Percentiles rank a stretch among this genome's conserved stretches.
Evolutionary conservation across 805 yeast species (phyloP).

Genomic region (Metschnikowia henanensis): DNA sequence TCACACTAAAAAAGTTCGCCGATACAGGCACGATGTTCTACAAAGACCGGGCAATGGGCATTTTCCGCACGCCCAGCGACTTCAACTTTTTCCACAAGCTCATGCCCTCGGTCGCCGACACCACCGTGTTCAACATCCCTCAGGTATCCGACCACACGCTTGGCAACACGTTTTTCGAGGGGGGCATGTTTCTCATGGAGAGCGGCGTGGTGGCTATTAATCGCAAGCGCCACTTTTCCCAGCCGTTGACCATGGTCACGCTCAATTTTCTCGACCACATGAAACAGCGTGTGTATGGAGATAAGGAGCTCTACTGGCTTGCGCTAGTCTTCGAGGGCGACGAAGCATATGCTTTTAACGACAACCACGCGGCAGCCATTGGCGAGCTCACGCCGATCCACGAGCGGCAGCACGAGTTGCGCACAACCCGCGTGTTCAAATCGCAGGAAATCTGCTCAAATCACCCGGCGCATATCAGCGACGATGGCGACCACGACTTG

Average conservation of each 20-base stretch:
- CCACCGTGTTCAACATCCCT: slow-evolving; percentile 30
- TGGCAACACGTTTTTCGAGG: slow-evolving; percentile 31
- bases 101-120: slow-evolving; percentile 38
- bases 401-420: slow-evolving; percentile 23
- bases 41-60: slow-evolving; percentile 21
- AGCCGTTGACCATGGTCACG: slow-evolving; percentile 35
- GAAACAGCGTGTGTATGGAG: slow-evolving; percentile 27
- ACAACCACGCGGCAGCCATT: slow-evolving; percentile 33
- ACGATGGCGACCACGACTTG: slow-evolving; percentile 47
- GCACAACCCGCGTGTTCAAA: slow-evolving; percentile 25
- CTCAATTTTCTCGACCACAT: slow-evolving; percentile 22
- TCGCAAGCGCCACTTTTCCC: slow-evolving; percentile 30
- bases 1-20: slow-evolving; percentile 34
- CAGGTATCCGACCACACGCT: slow-evolving; percentile 36
- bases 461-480: slow-evolving; percentile 61
- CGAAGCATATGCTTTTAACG: slow-evolving; percentile 32
- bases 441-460: slow-evolving; percentile 55
- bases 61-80: slow-evolving; percentile 35
- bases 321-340: slow-evolving; percentile 27
- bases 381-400: slow-evolving; percentile 30
- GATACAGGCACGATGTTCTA: slow-evolving; percentile 28
- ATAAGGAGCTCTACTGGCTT: slow-evolving; percentile 40
- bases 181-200: slow-evolving; percentile 40
- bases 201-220: slow-evolving; percentile 37
- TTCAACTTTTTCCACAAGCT: slow-evolving; percentile 46